Percentiles rank a stretch among this genome's conserved stretches.
phyloP scores from a whole-genome alignment of 2,329 filamentous ascomycete genomes.

The Phialophora chinensis region DNA sequence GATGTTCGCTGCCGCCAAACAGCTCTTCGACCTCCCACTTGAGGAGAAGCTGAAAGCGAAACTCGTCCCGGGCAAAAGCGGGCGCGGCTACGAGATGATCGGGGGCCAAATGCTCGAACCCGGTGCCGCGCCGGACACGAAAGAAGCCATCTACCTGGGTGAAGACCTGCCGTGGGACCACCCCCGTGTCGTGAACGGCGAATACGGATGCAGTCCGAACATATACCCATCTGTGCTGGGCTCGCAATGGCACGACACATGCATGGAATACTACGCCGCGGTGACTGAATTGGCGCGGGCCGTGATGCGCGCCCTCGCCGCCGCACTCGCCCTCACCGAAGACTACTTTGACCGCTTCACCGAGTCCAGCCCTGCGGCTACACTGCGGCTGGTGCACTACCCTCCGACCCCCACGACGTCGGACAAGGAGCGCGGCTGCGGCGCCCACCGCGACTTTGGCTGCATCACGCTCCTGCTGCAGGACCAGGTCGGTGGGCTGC shows the following conservation, averaged over 20 bases:
- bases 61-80: conserved; percentile 10
- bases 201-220: conserved; percentile 17
- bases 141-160: conserved; percentile 27
- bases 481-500: conserved; percentile 41
- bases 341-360: conserved; percentile 39
- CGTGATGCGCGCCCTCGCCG: conserved; percentile 34
- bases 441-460: conserved; percentile 45
- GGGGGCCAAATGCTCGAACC: conserved; percentile 31
- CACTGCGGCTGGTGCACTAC: conserved; percentile 40
- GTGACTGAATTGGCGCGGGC: conserved; percentile 34
- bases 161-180: conserved; percentile 25
- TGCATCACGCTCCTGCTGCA: conserved; percentile 45
- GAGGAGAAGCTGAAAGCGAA: conserved; percentile 39
- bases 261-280: conserved; percentile 29
- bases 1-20: conserved; percentile 48
- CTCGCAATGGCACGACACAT: conserved; percentile 12
- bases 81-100: conserved; percentile 52
- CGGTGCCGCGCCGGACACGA: conserved; percentile 32
- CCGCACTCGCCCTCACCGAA: conserved; percentile 32
- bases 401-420: conserved; percentile 33
- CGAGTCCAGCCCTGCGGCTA: conserved; percentile 37
- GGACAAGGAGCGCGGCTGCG: conserved; percentile 33
- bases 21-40: conserved; percentile 55
- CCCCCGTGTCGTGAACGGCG: conserved; percentile 17
- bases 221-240: conserved; percentile 12